phyloP scores from a whole-genome alignment of 257 asterid genomes.

The Primulina huaijiensis region DNA sequence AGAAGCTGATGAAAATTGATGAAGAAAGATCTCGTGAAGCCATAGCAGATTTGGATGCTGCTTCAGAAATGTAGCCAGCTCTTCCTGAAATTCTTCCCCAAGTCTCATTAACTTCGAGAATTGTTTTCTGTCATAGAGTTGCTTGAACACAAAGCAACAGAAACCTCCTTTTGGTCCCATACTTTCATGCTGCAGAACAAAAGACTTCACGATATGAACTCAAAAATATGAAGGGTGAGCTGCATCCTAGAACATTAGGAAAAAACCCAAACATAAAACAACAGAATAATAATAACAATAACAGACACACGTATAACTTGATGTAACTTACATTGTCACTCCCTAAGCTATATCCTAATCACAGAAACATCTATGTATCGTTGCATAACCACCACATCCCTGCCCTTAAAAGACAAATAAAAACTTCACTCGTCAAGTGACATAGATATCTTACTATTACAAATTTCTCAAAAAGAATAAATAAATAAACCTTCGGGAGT shows the following conservation, averaged over 20 bases:
- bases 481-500: neutral
- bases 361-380: no score
- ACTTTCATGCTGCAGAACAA: constrained; percentile 66
- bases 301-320: neutral
- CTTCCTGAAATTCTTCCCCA: constrained; percentile 89
- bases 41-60: constrained; percentile 74
- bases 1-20: constrained; percentile 82
- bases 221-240: neutral
- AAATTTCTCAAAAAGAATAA: no score
- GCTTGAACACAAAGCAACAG: constrained; percentile 78
- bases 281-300: constrained; percentile 12
- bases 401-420: no score
- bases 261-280: constrained; percentile 1
- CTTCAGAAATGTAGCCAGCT: constrained; percentile 63
- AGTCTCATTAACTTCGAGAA: constrained; percentile 76
- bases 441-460: neutral
- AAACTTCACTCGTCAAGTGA: neutral
- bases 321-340: no score
- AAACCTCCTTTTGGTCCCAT: constrained; percentile 94
- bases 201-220: constrained; percentile 12
- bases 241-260: constrained; percentile 6
- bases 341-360: no score
- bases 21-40: constrained; percentile 91
- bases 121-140: constrained; percentile 63
- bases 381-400: no score